Base-by-base conservation (phyloP, 2,329 filamentous ascomycete species). In the Setomelanomma holmii region DNA sequence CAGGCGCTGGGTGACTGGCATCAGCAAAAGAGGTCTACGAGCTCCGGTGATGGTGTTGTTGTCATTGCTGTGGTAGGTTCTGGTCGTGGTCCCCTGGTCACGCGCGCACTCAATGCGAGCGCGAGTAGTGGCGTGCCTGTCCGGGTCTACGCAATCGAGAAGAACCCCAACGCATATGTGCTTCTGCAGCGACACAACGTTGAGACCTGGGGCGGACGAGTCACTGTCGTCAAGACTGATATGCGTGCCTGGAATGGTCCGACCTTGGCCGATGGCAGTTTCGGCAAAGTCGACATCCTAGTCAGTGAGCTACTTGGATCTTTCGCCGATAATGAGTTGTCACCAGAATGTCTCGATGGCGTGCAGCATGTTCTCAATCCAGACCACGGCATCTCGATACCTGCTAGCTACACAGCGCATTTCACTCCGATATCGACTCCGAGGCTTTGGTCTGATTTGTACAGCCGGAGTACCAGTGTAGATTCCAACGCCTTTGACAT, bases 171-270 rank as follows among this genome's bases (percentile, higher is more conserved):
- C 69, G 95, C 95, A 0, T 98, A 93, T 71, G 93, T 99, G 5
- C 87, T 97, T 60, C 84, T 99, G 2, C 86, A 96, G 56, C 84
- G 90, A 20, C 91, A 96, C 69, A 98, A 98, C 68, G 82, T 88
- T 58, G 85, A 83, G 16, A 71, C 77, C n/a, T 99, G 95, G 95
- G 83, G 80, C 51, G 86, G 87, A 19, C 84, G 83, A 46, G 93
- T 97, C 17, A 93, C 88, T 1, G 85, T 99, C 24, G 88, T 98
- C 60, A 96, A 96, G 77, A 96, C 92, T 1, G 95, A 99, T 73
- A 99, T 99, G 95, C 88, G 95, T 42, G 89, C 89, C 53, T 99
- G 96, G 96, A 89, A 90, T 66, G 96, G 96, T 0, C 93, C 93
- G 1, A 71, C 84, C 1, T 68, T 82, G 16, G 76, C 79, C 36